Percentiles rank a stretch among this genome's conserved stretches.
Evolutionary conservation across 2,329 filamentous ascomycete genomes (phyloP).

Genomic region (Ophiocordyceps camponoti-rufipedis): DNA sequence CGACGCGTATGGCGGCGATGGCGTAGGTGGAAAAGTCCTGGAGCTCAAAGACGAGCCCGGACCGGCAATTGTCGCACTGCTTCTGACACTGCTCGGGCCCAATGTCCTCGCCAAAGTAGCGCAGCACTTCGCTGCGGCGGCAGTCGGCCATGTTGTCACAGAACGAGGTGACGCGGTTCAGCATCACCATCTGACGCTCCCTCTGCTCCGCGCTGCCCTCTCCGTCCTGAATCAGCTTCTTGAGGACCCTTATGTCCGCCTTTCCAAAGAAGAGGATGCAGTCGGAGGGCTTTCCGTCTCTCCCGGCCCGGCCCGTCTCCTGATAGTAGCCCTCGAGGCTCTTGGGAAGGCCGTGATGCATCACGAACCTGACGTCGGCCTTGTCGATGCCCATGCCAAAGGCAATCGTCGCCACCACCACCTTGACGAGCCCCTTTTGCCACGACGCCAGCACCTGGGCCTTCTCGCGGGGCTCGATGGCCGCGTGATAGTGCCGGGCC

Average conservation of each 20-base stretch:
- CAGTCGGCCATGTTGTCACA: conserved; percentile 84
- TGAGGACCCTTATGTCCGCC: conserved; percentile 53
- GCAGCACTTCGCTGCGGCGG: conserved; percentile 68
- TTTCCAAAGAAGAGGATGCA: conserved; percentile 86
- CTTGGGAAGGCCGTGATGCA: conserved; percentile 85
- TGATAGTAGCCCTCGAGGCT: conserved; percentile 97
- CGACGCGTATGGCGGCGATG: conserved; percentile 48
- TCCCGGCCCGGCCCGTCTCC: conserved; percentile 85
- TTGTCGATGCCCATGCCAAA: conserved; percentile 99
- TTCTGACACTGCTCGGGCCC: conserved; percentile 49
- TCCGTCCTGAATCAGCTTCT: conserved; percentile 67
- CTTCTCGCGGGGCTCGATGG: conserved; percentile 51
- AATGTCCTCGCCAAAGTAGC: conserved; percentile 89
- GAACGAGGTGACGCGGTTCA: conserved; percentile 68
- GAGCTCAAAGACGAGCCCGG: conserved; percentile 48
- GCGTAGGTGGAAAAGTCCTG: conserved; percentile 66
- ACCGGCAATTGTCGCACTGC: conserved; percentile 80
- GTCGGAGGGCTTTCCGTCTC: conserved; percentile 71
- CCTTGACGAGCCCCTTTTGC: conserved; percentile 63
- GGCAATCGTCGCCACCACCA: conserved; percentile 94
- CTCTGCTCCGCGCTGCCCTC: conserved; percentile 66
- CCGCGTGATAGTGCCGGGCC: conserved; percentile 76
- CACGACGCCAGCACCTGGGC: conserved; percentile 56
- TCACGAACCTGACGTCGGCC: conserved; percentile 85
- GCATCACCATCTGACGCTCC: conserved; percentile 66